phyloP scores from a whole-genome alignment of 345 rosid genomes.

The Hypericum perforatum region DNA sequence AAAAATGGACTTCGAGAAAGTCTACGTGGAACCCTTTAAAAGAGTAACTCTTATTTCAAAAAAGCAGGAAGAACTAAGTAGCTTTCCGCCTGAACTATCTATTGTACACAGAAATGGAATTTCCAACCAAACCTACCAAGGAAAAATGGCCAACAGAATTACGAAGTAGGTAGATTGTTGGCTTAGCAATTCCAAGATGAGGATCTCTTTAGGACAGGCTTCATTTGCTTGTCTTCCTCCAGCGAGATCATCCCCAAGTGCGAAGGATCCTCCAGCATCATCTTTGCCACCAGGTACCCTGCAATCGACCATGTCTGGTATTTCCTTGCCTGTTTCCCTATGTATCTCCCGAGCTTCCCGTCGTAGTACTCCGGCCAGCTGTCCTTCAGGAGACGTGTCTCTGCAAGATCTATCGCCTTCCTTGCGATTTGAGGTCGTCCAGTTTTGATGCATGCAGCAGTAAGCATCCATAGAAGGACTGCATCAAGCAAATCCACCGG shows the following conservation, averaged over 20 bases:
- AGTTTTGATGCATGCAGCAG: slow-evolving; percentile 46
- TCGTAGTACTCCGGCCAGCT: slow-evolving; percentile 55
- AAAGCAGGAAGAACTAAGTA: no score
- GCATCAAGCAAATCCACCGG: background rate
- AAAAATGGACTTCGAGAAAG: no score
- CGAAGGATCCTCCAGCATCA: slow-evolving; percentile 41
- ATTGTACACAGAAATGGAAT: no score
- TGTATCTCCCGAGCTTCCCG: slow-evolving; percentile 36
- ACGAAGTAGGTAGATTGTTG: no score
- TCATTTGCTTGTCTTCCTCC: slow-evolving; percentile 37
- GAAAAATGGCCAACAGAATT: no score
- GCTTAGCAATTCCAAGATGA: no score
- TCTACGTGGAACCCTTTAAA: no score
- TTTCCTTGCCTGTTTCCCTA: slow-evolving; percentile 48
- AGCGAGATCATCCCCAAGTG: slow-evolving; percentile 28
- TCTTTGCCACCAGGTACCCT: slow-evolving; percentile 34
- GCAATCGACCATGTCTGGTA: slow-evolving; percentile 46
- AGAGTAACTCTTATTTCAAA: no score
- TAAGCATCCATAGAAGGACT: slow-evolving; percentile 41
- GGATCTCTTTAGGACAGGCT: slow-evolving; percentile 11
- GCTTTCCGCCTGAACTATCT: no score
- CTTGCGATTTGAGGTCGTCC: slow-evolving; percentile 47
- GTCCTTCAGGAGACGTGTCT: slow-evolving; percentile 35
- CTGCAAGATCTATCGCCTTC: slow-evolving; percentile 34
- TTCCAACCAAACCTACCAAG: no score